Evolutionary conservation across 1,139 yeast genomes (phyloP).

Genomic region (Geotrichum reessii): DNA sequence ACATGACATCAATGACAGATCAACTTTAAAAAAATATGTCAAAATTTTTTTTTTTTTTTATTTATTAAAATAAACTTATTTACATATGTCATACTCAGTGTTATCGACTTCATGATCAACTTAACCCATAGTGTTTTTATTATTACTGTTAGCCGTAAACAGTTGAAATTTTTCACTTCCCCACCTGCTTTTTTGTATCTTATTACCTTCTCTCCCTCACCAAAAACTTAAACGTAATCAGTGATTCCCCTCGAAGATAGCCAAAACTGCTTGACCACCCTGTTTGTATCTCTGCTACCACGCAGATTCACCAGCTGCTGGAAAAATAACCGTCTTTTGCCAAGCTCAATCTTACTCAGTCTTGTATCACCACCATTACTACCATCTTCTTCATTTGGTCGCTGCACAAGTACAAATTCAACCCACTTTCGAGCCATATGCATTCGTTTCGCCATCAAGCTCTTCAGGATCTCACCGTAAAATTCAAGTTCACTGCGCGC

Average conservation of each 20-base stretch:
- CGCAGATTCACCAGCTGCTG: conserved; percentile 56
- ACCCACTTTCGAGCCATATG: conserved; percentile 46
- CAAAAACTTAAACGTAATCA: conserved; percentile 22
- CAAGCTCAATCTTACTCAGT: conserved; percentile 20
- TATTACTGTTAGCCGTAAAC: too few relatives aligned
- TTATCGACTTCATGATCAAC: too few relatives aligned
- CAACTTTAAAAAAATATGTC: not conserved
- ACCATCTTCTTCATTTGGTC: conserved; percentile 23
- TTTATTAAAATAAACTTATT: too few relatives aligned
- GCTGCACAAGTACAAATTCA: conserved; percentile 35
- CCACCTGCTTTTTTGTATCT: too few relatives aligned
- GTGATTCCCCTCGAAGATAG: conserved; percentile 39
- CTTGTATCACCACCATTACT: conserved; percentile 19
- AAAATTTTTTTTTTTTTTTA: too few relatives aligned
- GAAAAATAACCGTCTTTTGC: conserved; percentile 40
- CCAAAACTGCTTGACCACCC: conserved; percentile 62
- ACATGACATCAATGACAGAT: not conserved
- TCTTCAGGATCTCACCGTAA: conserved; percentile 51
- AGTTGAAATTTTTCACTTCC: not conserved
- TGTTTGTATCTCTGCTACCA: conserved; percentile 57
- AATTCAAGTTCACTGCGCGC: conserved; percentile 59
- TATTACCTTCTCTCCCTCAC: not conserved
- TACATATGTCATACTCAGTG: too few relatives aligned
- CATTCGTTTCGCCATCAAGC: conserved; percentile 50
- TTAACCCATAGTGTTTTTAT: too few relatives aligned